Evolutionary conservation across 106 monocot genomes (phyloP), one percentile per base, ranked within the genome.

Genomic region (Dendrobium huoshanense): DNA sequence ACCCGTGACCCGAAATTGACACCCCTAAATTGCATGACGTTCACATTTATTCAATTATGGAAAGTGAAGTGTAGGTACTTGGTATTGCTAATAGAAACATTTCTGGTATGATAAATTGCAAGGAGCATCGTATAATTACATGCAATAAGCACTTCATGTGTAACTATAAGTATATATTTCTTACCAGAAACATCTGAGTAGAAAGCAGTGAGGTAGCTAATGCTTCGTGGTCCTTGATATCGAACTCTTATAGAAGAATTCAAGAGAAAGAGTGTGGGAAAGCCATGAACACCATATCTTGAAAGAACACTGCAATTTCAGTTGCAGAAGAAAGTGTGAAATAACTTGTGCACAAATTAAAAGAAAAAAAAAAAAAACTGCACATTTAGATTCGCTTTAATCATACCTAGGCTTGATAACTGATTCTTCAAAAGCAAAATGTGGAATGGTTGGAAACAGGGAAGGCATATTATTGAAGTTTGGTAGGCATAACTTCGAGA

Each of bases 191-290:
- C 81, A 83, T 90, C 85, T 42, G 51, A 85, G 81, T 95, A 90
- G 84, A 95, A 95, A 78, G 87, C 58, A 51, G 79, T 25, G 16
- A 95, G 84, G 45, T 90, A 90, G 77, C 77, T 84, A 49, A 92
- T 70, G 15, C 81, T 88, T 27, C 95, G 83, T 49, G 95, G 78
- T 18, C 95, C 95, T 86, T 81, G 95, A 82, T 95, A 95, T 49
- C 88, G 87, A 17, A 88, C 88, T 19, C 92, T 61, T 85, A 95
- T 87, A 5, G 92, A 90, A 19, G 95, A 95, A 80, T 95, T 90
- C n/a, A 95, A 45, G 59, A 95, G 88, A 78, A 95, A 92, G 13
- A 95, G 84, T 0, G 92, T 92, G n/a, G 95, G 95, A 42, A 92
- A 95, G 41, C 95, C 95, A 84, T 90, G 90, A 80, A 95, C 92